A percentile compares a stretch with the other conserved stretches of the same genome.
Evolutionary conservation across 169 alveolate species (phyloP).

Genomic region (Plasmodium knowlesi): DNA sequence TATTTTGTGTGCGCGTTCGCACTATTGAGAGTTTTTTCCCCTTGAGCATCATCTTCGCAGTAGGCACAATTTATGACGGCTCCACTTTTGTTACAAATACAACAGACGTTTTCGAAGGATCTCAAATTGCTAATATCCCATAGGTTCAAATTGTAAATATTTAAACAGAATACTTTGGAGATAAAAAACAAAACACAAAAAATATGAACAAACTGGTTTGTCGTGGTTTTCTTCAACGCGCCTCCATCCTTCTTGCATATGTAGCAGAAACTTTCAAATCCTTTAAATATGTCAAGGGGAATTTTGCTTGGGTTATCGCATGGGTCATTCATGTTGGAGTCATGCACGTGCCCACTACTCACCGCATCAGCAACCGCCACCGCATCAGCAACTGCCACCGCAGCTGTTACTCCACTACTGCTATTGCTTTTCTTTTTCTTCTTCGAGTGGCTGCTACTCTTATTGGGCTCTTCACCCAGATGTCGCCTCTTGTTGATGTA

Average conservation of each 20-base stretch:
- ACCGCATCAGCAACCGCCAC: too few relatives aligned
- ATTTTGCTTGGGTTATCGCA: neutral
- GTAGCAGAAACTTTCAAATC: constrained; percentile 13
- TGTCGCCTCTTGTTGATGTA: neutral
- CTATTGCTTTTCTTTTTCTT: constrained; percentile 30
- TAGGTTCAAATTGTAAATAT: constrained; percentile 48
- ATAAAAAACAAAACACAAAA: constrained; percentile 64
- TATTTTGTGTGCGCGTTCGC: neutral
- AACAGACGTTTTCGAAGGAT: constrained; percentile 8
- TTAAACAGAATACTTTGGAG: constrained; percentile 44
- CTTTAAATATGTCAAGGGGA: neutral
- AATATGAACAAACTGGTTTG: constrained; percentile 41
- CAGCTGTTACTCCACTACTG: neutral
- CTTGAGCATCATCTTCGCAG: neutral
- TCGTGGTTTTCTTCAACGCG: constrained; percentile 54
- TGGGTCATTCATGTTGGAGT: neutral
- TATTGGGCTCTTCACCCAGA: constrained; percentile 2
- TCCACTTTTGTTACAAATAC: constrained; percentile 51
- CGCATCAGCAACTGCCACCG: neutral
- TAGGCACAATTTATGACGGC: constrained; percentile 27
- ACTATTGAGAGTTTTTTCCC: neutral
- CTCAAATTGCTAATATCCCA: constrained; percentile 37
- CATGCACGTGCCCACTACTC: neutral
- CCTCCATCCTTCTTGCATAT: constrained; percentile 64
- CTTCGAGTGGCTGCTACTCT: neutral